Evolutionary conservation across 768 basidiomycete genomes (phyloP), one percentile per base, ranked within the genome.

Genomic region (Mycena vitilis): DNA sequence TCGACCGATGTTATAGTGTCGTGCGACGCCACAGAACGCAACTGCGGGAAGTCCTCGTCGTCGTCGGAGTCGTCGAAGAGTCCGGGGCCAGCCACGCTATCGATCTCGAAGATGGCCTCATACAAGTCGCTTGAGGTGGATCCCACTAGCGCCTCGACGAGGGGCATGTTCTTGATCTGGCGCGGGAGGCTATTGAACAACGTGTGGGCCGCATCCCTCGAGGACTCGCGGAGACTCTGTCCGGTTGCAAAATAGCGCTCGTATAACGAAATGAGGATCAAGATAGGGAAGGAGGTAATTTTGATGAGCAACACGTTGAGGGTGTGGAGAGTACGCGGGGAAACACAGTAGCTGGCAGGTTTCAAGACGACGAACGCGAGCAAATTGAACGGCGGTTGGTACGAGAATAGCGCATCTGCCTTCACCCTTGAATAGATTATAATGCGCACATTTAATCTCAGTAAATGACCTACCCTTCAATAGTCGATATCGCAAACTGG

Each of bases 371-470:
- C 64, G 76, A 95, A 90, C 2, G 96, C 96, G 22, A 93, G 80
- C 22, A 95, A 81, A 73, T 94, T 95, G 85, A 95, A 95, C 1
- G 95, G 95, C 2, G 94, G 94, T 71, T 95, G 93, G 74, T 98
- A 97, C 54, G 92, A 95, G 81, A 96, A 95, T 20, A 98, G 82
- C 1, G 93, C 93, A 76, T 96, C 95, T 3, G 91, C 90, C 76
- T 95, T 95, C 75, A 95, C 92, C 25, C 95, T 94, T 47, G 59
- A 47, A 60, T 23, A 61, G n/a, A 71, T 36, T 67, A 44, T 60
- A 60, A 25, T 38, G 5, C 25, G 6, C 48, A 15, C 16, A 20
- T 12, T 22, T 37, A n/a, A 20, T 12, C 16, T 23, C 15, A 8
- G 9, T 4, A n/a, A 4, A 54, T 25, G 25, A 69, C 82, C 63